Base-by-base conservation (phyloP, 1,284 basidiomycete species). In the Ceratobasidium sp. region DNA sequence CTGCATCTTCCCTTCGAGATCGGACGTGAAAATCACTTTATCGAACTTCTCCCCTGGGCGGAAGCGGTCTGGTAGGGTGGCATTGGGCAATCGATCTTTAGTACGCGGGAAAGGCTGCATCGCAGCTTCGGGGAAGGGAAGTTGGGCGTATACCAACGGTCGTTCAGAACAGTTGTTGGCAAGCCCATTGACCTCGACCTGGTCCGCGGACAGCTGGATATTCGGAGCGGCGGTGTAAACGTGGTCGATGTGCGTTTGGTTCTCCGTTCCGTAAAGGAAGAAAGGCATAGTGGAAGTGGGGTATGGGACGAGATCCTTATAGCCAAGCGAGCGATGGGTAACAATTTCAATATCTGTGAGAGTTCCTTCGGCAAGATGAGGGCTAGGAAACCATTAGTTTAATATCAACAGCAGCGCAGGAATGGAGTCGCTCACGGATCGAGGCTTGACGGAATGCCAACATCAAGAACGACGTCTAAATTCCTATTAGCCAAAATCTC, bases 251-350 rank as follows among this genome's bases (percentile, higher is more conserved):
- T 85, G 82, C 56, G 74, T 74, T 60, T 84, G 79, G 19, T 77
- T 64, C 7, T 51, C 44, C 1, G 80, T 81, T 17, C 85, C 84
- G 75, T 84, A 87, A 22, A 86, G 78, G 78, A 84, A 85, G 80
- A 86, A 87, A 19, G 84, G 84, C 78, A 83, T 84, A 36, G 56
- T 73, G 5, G 76, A 57, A 8, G 84, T 82, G 66, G 84, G 85
- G 15, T 69, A 57, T 17, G 47, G 14, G 31, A 82, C 81, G 48
- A 82, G 80, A 62, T 79, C 79, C 29, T 72, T 72, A 1, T 79
- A 76, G 19, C 76, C 67, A 11, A 83, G 76, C 4, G 77, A 54
- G n/a, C 76, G 74, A 47, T 84, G 78, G 75, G 82, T 81, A 72
- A 86, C 60, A 57, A 83, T 78, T 22, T 75, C 63, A n/a, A 85